Evolutionary conservation across 1,284 basidiomycete genomes (phyloP).

Genomic region (Cystobasidium sp.): DNA sequence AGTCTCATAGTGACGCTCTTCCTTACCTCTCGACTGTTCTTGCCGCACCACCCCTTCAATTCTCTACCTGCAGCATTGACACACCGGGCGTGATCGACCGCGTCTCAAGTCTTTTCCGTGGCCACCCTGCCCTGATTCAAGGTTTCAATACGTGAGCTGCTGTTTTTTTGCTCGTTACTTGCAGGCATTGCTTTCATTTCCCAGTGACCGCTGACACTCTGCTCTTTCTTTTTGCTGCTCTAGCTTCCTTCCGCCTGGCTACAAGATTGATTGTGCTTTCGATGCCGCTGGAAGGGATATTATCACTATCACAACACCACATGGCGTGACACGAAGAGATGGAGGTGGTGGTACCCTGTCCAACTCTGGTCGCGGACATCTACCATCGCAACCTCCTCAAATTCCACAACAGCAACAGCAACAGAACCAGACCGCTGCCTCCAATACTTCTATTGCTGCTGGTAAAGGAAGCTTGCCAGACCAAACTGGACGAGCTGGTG

Average conservation of each 20-base stretch:
- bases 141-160: constrained; percentile 89
- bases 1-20: neutral
- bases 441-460: no score
- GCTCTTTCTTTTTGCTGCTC: constrained; percentile 9
- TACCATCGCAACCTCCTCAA: neutral
- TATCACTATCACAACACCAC: constrained; percentile 94
- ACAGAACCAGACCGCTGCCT: constrained; percentile 12
- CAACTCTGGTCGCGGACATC: neutral
- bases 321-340: constrained; percentile 73
- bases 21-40: constrained; percentile 1
- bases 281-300: constrained; percentile 68
- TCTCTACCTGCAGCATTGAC: constrained; percentile 74
- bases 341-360: constrained; percentile 46
- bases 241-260: constrained; percentile 75
- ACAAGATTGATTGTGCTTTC: constrained; percentile 88
- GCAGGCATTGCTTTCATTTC: neutral
- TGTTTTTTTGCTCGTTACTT: constrained; percentile 41
- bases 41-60: neutral
- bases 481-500: no score
- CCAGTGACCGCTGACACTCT: constrained; percentile 1
- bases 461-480: no score
- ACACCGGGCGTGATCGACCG: constrained; percentile 98
- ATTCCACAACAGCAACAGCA: neutral
- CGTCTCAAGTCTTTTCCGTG: constrained; percentile 92
- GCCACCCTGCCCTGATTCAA: constrained; percentile 90